Evolutionary conservation across 2,329 filamentous ascomycete species (phyloP).

Genomic region (Scolecobasidium constrictum): DNA sequence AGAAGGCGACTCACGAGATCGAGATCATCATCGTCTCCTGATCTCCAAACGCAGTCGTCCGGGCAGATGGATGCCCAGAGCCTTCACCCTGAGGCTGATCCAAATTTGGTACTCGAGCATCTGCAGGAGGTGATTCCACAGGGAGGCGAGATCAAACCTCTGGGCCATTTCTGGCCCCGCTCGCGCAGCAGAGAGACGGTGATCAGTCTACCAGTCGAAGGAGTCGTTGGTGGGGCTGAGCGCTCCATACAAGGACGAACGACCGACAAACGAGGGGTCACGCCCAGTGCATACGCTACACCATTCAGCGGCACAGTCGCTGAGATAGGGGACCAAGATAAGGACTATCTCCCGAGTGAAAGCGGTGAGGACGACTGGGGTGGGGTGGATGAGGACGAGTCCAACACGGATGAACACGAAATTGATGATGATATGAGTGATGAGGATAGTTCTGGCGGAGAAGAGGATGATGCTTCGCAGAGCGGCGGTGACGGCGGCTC

Average conservation of each 20-base stretch:
- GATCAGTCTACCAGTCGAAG: too few species aligned
- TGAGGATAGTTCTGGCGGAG: conserved; percentile 1
- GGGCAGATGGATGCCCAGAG: not conserved
- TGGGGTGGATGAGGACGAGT: conserved; percentile 2
- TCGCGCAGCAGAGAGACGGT: too few species aligned
- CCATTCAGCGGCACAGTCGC: conserved; percentile 6
- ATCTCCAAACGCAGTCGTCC: not conserved
- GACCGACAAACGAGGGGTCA: conserved; percentile 6
- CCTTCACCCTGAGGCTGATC: conserved; percentile 3
- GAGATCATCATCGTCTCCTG: not conserved
- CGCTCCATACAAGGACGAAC: not conserved
- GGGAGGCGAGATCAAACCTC: conserved; percentile 5
- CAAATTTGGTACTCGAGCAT: conserved; percentile 1
- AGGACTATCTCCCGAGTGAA: not conserved
- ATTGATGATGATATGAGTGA: conserved; percentile 3
- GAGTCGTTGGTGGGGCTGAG: not conserved
- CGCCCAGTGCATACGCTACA: conserved; percentile 10
- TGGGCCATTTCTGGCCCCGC: conserved; percentile 6
- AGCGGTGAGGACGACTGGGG: conserved; percentile 3
- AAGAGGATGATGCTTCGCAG: conserved; percentile 3
- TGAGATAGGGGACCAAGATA: not conserved
- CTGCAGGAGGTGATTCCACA: not conserved
- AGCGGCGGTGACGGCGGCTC: not conserved
- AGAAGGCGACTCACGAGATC: conserved; percentile 4
- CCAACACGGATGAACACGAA: not conserved